Evolutionary conservation across 2,329 filamentous ascomycete species (phyloP).

Genomic region (Scytalidium sp.): DNA sequence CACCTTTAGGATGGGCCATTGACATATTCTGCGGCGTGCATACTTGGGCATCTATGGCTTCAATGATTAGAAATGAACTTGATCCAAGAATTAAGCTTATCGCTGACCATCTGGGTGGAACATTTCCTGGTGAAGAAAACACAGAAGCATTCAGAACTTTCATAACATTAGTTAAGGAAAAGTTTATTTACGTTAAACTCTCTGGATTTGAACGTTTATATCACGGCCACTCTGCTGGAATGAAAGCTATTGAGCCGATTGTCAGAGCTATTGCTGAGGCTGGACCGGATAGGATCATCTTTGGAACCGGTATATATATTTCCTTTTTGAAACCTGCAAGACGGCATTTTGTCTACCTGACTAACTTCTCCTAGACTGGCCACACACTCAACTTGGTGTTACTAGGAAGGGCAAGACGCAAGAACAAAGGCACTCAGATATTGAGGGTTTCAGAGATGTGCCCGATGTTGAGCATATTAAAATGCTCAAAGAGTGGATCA

Average conservation of each 20-base stretch:
- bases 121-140: slow-evolving; percentile 19
- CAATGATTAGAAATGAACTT: slow-evolving; percentile 15
- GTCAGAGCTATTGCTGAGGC: slow-evolving; percentile 16
- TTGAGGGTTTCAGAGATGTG: slow-evolving; percentile 19
- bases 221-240: slow-evolving; percentile 12
- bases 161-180: slow-evolving; percentile 16
- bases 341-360: too few relatives aligned
- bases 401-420: slow-evolving; percentile 17
- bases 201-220: slow-evolving; percentile 23
- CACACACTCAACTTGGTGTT: slow-evolving; percentile 18
- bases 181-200: slow-evolving; percentile 19
- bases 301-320: slow-evolving; percentile 10
- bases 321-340: neutral
- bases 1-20: slow-evolving; percentile 18
- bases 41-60: slow-evolving; percentile 19
- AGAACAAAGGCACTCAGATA: slow-evolving; percentile 16
- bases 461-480: slow-evolving; percentile 15
- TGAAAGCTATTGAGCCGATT: slow-evolving; percentile 13
- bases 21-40: slow-evolving; percentile 17
- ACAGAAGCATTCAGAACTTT: slow-evolving; percentile 16
- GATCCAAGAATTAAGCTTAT: slow-evolving; percentile 20
- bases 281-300: slow-evolving; percentile 17
- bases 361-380: slow-evolving; percentile 16
- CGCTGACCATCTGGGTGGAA: slow-evolving; percentile 21
- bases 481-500: slow-evolving; percentile 17